These are phyloP conservation scores for Cylindricascospora bacillispora DNA, from an alignment of 1,139 yeast genomes.

Conservation along the genomic window DNA sequence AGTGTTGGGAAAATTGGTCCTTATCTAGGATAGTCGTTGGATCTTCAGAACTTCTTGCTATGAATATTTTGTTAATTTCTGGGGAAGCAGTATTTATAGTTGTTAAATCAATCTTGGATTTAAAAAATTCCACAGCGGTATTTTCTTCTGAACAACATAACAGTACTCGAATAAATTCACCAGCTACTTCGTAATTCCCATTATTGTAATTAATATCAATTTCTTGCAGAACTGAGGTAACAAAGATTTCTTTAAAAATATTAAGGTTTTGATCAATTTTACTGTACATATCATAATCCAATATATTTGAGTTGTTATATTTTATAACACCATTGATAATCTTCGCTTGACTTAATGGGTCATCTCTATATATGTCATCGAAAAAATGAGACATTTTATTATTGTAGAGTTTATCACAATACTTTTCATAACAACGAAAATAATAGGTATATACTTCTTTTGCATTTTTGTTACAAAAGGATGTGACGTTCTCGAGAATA, in stretches of 20 bases:
- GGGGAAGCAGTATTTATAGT: conserved; percentile 23
- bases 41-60: neutral
- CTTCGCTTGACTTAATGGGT: conserved; percentile 20
- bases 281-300: conserved; percentile 11
- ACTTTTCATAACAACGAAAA: conserved; percentile 12
- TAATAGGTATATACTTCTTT: conserved; percentile 9
- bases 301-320: conserved; percentile 13
- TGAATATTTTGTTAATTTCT: conserved; percentile 17
- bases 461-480: conserved; percentile 8
- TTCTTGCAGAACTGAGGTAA: conserved; percentile 59
- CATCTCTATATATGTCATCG: conserved; percentile 14
- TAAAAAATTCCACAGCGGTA: conserved; percentile 35
- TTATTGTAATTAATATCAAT: conserved; percentile 49
- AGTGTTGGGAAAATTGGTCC: conserved; percentile 9
- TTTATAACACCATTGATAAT: conserved; percentile 13
- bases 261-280: conserved; percentile 14
- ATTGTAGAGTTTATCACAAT: conserved; percentile 13
- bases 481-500: conserved; percentile 17
- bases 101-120: conserved; percentile 33
- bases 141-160: conserved; percentile 31
- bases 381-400: conserved; percentile 18
- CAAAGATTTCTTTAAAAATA: conserved; percentile 45
- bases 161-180: conserved; percentile 28
- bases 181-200: conserved; percentile 33
- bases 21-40: neutral